Percentiles rank a stretch among this genome's conserved stretches.
Conservation (phyloP, 495 filamentous ascomycete genomes). For the Trichoderma orchidacearum region DNA sequence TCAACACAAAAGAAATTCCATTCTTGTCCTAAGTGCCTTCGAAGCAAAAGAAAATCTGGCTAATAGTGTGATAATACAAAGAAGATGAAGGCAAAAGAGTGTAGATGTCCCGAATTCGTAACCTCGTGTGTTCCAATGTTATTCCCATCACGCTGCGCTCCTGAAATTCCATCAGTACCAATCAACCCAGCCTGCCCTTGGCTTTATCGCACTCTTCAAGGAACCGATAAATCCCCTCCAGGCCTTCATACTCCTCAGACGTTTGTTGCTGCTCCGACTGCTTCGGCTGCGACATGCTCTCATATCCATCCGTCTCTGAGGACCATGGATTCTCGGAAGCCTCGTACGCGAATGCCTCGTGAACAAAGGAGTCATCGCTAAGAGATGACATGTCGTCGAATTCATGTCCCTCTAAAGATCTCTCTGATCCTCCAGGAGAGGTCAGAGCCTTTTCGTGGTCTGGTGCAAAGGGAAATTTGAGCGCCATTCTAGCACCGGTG, state of each 20-base stretch:
- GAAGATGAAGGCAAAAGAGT: neutral
- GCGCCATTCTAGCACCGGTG: conserved; percentile 53
- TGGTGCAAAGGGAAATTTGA: conserved; percentile 78
- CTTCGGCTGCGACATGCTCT: conserved; percentile 31
- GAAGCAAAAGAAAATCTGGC: neutral
- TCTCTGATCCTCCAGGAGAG: conserved; percentile 31
- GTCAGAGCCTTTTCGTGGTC: conserved; percentile 34
- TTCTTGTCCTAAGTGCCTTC: neutral
- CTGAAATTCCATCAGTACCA: neutral
- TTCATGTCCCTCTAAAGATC: conserved; percentile 27
- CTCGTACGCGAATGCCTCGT: conserved; percentile 23
- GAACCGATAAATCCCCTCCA: conserved; percentile 79
- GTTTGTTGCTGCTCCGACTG: conserved; percentile 23
- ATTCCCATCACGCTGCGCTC: neutral
- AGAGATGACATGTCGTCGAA: conserved; percentile 21
- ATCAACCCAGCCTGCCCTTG: conserved; percentile 15
- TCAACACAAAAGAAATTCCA: neutral
- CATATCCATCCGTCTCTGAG: conserved; percentile 30
- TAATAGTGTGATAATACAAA: neutral
- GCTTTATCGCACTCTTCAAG: conserved; percentile 71
- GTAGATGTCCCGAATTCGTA: neutral
- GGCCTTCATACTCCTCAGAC: conserved; percentile 53
- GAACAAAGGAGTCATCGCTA: conserved; percentile 12
- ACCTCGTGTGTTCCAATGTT: neutral
- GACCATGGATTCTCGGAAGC: conserved; percentile 32